Evolutionary conservation across 2,329 filamentous ascomycete species (phyloP).

Genomic region (Cordyceps javanica): DNA sequence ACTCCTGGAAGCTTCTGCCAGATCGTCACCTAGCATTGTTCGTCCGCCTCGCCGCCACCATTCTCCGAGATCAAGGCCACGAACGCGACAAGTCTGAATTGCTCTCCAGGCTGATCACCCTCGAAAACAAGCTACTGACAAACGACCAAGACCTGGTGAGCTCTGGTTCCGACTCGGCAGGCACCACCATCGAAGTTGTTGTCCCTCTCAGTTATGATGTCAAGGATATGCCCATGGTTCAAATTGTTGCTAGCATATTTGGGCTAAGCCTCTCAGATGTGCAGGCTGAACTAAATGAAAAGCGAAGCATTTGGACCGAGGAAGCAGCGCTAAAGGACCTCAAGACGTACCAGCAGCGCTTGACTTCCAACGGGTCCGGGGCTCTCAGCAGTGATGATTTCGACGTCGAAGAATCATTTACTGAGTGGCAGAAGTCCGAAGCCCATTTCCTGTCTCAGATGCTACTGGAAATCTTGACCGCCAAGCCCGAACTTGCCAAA

Average conservation of each 20-base stretch:
- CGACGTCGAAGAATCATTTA: conserved; percentile 80
- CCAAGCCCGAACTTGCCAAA: conserved; percentile 79
- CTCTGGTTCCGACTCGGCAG: conserved; percentile 27
- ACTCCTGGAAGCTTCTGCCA: conserved; percentile 84
- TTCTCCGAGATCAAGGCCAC: conserved; percentile 78
- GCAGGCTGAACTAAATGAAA: conserved; percentile 79
- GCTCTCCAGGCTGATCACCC: conserved; percentile 65
- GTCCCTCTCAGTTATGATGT: conserved; percentile 84
- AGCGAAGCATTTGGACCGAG: conserved; percentile 81
- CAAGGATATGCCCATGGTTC: conserved; percentile 93
- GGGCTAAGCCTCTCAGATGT: conserved; percentile 71
- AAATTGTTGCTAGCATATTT: conserved; percentile 81
- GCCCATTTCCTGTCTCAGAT: conserved; percentile 81
- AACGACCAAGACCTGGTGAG: conserved; percentile 78
- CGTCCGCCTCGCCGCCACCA: conserved; percentile 74
- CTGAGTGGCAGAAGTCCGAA: conserved; percentile 88
- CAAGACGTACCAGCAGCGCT: conserved; percentile 85
- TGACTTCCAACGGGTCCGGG: conserved; percentile 72
- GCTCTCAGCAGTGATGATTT: conserved; percentile 83
- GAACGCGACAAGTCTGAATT: conserved; percentile 81
- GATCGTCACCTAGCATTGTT: conserved; percentile 94
- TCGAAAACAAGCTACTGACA: conserved; percentile 89
- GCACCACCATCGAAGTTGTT: conserved; percentile 66
- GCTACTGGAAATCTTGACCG: conserved; percentile 84
- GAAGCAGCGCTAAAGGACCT: conserved; percentile 85